A percentile compares a stretch with the other conserved stretches of the same genome.
Evolutionary conservation across 2,329 filamentous ascomycete species (phyloP).

Genomic region (Aciculosporium take): DNA sequence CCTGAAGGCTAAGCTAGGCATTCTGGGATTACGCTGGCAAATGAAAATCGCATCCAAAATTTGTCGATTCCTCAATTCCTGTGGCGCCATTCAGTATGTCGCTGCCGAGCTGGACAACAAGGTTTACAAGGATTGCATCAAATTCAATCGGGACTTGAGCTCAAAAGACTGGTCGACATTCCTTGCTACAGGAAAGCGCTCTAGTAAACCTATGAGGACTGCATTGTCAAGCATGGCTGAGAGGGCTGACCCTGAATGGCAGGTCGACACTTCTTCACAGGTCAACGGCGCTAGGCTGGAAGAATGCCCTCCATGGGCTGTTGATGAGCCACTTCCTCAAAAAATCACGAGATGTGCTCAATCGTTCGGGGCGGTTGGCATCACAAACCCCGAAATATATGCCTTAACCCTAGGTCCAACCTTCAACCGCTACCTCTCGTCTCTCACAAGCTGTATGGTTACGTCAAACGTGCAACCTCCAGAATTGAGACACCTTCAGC

Average conservation of each 20-base stretch:
- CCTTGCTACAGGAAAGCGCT: conserved; percentile 32
- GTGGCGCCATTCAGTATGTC: conserved; percentile 42
- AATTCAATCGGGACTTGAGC: conserved; percentile 41
- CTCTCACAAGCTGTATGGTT: conserved; percentile 22
- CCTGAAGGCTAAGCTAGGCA: conserved; percentile 42
- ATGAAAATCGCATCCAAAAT: conserved; percentile 47
- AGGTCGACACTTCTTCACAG: conserved; percentile 4
- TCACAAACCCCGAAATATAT: conserved; percentile 25
- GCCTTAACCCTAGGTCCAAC: conserved; percentile 21
- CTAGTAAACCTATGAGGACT: conserved; percentile 14
- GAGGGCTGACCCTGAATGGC: conserved; percentile 11
- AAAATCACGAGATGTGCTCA: conserved; percentile 18
- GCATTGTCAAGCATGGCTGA: conserved; percentile 11
- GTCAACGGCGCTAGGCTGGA: conserved; percentile 7
- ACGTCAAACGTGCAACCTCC: conserved; percentile 18
- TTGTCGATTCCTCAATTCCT: conserved; percentile 41
- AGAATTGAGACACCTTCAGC: conserved; percentile 19
- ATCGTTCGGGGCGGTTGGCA: conserved; percentile 14
- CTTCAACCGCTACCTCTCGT: conserved; percentile 24
- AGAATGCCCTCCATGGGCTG: conserved; percentile 18
- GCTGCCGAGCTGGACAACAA: conserved; percentile 39
- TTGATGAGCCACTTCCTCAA: conserved; percentile 20
- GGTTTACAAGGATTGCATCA: conserved; percentile 48
- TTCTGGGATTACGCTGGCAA: conserved; percentile 39
- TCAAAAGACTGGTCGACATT: conserved; percentile 42